phyloP scores from a whole-genome alignment of 2,329 filamentous ascomycete genomes.

The Penicillium palitans region DNA sequence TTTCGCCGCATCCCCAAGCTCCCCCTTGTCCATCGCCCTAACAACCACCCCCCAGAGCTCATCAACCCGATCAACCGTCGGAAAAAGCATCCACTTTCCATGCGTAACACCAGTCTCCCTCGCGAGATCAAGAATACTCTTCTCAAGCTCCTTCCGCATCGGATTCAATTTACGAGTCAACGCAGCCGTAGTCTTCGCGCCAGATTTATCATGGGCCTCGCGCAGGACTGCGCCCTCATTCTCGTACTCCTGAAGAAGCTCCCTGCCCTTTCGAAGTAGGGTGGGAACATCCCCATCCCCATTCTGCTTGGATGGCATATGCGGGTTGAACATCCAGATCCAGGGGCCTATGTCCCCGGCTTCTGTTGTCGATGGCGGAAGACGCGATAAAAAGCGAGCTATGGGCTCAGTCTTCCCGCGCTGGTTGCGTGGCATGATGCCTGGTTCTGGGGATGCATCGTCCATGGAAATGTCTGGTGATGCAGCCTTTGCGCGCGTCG shows the following conservation, averaged over 20 bases:
- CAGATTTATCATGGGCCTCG: constrained; percentile 48
- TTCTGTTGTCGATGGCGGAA: constrained; percentile 66
- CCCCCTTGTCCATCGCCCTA: constrained; percentile 64
- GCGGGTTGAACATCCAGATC: constrained; percentile 72
- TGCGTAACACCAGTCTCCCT: constrained; percentile 57
- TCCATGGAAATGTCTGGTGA: background rate
- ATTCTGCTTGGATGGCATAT: constrained; percentile 40
- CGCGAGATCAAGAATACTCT: constrained; percentile 63
- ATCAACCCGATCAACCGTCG: constrained; percentile 25
- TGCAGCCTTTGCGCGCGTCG: background rate
- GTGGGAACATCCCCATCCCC: constrained; percentile 46
- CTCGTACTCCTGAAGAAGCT: constrained; percentile 55
- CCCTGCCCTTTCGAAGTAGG: constrained; percentile 56
- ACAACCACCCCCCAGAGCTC: constrained; percentile 61
- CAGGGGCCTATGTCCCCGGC: constrained; percentile 55
- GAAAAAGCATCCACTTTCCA: constrained; percentile 59
- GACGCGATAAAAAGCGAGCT: constrained; percentile 64
- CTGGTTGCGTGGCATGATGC: constrained; percentile 8
- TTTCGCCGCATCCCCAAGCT: constrained; percentile 72
- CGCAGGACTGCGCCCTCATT: constrained; percentile 52
- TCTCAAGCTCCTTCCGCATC: constrained; percentile 47
- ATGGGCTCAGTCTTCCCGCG: constrained; percentile 57
- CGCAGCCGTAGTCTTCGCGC: constrained; percentile 35
- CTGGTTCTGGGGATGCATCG: constrained; percentile 1
- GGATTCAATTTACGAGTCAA: constrained; percentile 43